Evolutionary conservation across 2,329 filamentous ascomycete genomes (phyloP).

Genomic region (Westerdykella aurantiaca): DNA sequence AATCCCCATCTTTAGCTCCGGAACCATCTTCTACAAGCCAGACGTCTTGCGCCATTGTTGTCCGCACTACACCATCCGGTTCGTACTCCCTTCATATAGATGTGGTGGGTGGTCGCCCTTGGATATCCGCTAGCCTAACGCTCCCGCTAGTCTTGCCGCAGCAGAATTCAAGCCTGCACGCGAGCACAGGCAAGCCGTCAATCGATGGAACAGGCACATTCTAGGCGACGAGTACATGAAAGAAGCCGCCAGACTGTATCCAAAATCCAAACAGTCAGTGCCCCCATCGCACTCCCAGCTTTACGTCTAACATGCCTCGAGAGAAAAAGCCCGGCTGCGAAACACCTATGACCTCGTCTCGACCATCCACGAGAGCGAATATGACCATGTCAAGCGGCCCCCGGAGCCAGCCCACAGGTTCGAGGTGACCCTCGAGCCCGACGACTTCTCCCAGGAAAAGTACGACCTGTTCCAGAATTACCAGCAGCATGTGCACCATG

Average conservation of each 20-base stretch:
- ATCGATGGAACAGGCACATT: conserved; percentile 68
- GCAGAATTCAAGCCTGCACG: conserved; percentile 58
- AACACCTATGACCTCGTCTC: conserved; percentile 62
- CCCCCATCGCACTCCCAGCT: background rate
- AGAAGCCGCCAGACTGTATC: conserved; percentile 58
- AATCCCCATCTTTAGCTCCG: conserved; percentile 35
- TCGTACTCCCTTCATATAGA: conserved; percentile 12
- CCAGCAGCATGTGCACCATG: conserved; percentile 66
- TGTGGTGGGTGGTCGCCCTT: background rate
- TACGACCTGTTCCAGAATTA: conserved; percentile 68
- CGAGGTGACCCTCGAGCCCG: conserved; percentile 63
- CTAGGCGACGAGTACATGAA: conserved; percentile 63
- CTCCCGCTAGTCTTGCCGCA: conserved; percentile 53
- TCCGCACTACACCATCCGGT: conserved; percentile 77
- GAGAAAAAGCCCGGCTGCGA: conserved; percentile 56
- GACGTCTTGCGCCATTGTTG: conserved; percentile 79
- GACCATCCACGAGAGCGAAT: conserved; percentile 65
- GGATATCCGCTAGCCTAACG: background rate
- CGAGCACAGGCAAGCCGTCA: conserved; percentile 69
- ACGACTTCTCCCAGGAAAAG: conserved; percentile 71
- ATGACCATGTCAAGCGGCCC: conserved; percentile 49
- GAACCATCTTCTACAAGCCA: conserved; percentile 67
- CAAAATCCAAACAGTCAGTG: conserved; percentile 59
- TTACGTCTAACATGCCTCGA: conserved; percentile 16
- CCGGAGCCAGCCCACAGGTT: conserved; percentile 63